These are phyloP conservation scores for Ettlia oleoabundans DNA, from an alignment of 139 green algal species.

Conservation along the genomic window DNA sequence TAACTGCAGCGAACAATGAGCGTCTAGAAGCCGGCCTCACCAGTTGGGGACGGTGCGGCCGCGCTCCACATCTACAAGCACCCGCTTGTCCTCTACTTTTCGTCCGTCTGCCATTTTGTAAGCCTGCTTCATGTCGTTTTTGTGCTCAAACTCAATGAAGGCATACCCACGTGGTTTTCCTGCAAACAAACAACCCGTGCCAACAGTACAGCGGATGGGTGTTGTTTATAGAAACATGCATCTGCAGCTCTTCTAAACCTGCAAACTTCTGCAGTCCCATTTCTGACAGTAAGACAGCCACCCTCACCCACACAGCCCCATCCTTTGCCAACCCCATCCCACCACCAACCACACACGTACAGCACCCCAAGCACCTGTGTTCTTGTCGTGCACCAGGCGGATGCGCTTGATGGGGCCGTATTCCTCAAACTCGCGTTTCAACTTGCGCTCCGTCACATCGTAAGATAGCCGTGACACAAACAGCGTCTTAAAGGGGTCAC, in stretches of 20 bases:
- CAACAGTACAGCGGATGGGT: too few relatives aligned
- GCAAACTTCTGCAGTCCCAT: too few relatives aligned
- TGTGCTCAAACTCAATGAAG: conserved; percentile 93
- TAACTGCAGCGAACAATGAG: background rate
- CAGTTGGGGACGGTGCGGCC: conserved; percentile 89
- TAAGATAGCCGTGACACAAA: conserved; percentile 82
- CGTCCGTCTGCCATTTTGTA: conserved; percentile 87
- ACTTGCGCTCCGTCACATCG: conserved; percentile 83
- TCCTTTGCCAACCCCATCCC: background rate
- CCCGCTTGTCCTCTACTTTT: conserved; percentile 80
- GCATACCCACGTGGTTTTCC: conserved; percentile 87
- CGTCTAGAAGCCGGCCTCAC: conserved; percentile 39
- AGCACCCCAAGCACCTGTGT: conserved; percentile 38
- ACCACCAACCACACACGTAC: background rate
- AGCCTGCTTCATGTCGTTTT: conserved; percentile 92
- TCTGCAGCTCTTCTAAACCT: too few relatives aligned
- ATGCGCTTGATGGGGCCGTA: conserved; percentile 86
- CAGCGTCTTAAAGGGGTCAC: conserved; percentile 91
- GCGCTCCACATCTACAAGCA: conserved; percentile 89
- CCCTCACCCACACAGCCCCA: background rate
- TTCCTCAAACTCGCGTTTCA: conserved; percentile 87
- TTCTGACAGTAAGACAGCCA: background rate
- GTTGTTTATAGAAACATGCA: too few relatives aligned
- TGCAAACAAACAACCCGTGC: too few relatives aligned
- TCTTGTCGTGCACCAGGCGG: conserved; percentile 76